phyloP scores from a whole-genome alignment of 305 asterid genomes.

The Solanum hybrid region DNA sequence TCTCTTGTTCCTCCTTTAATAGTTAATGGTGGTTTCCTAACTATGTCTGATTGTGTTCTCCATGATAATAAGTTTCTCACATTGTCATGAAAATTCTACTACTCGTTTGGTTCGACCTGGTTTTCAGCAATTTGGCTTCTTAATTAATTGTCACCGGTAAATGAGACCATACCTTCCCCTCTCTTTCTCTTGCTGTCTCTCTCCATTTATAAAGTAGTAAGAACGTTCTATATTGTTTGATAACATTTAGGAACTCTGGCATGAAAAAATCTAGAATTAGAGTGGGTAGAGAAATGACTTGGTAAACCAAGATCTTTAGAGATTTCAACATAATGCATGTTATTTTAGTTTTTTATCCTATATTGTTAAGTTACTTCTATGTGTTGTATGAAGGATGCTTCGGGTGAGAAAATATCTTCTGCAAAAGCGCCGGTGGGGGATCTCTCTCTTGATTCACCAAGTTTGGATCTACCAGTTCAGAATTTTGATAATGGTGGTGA shows the following conservation, averaged over 20 bases:
- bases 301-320: not conserved
- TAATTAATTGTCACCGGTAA: not conserved
- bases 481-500: conserved; percentile 35
- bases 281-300: not conserved
- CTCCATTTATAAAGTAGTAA: not conserved
- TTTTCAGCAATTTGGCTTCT: not conserved
- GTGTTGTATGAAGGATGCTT: conserved; percentile 40
- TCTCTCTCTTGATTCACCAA: conserved; percentile 32
- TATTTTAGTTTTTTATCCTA: not conserved
- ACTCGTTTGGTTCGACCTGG: not conserved
- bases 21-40: not conserved
- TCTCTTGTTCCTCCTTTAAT: not conserved
- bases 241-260: not conserved
- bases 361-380: conserved; percentile 1
- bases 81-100: not conserved
- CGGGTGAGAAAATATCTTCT: conserved; percentile 33
- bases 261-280: not conserved
- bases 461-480: conserved; percentile 35
- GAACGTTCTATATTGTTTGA: not conserved
- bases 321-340: not conserved
- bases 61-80: not conserved
- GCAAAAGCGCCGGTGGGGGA: conserved; percentile 36
- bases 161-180: not conserved
- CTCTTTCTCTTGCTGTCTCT: not conserved
- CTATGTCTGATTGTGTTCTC: not conserved